Evolutionary conservation across 306 rosid species (phyloP), one percentile per base, ranked within the genome.

Genomic region (Castanea mollissima): DNA sequence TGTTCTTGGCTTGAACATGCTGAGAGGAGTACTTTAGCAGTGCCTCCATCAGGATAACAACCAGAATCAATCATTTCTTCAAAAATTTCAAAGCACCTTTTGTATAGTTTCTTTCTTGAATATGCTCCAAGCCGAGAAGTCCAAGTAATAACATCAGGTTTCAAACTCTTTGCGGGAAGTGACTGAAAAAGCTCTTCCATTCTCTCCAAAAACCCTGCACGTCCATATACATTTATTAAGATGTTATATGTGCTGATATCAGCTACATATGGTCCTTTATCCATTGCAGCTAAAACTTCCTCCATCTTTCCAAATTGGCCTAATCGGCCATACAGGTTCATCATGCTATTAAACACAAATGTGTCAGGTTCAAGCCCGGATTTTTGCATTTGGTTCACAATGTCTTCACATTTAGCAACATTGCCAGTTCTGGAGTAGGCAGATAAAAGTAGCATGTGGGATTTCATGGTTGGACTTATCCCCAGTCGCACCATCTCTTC

Each of bases 91-190:
- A 90, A 83, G 88, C 99, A 95, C 74, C 71, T 91, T 18, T 78
- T 76, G 85, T 91, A 90, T 19, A 90, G 87, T 77, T 95, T 95
- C 90, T 95, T 95, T 18, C 87, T 91, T 18, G 97, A 88, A 81
- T 95, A 93, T 3, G 94, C 99, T 85, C 97, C 99, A 54, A 93
- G 89, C 5, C 96, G 86, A 10, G 94, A 89, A 63, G 98, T 93
- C 99, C 99, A 95, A 25, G 99, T 95, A 78, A 95, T 92, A 29
- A 93, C 99, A 71, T 95, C 97, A 6, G 99, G 97, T 77, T 83
- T 84, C 27, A 95, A 84, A 62, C 88, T 92, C 82, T 88, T 88
- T 10, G 63, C 4, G 15, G 84, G 83, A 67, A 95, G 87, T 44
- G 78, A 75, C 18, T n/a, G 86, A 73, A 95, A 93, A 0, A 87